Evolutionary conservation across 371 early-diverging fungal genomes (phyloP).

Genomic region (Thermomucor indicae-seudaticae): DNA sequence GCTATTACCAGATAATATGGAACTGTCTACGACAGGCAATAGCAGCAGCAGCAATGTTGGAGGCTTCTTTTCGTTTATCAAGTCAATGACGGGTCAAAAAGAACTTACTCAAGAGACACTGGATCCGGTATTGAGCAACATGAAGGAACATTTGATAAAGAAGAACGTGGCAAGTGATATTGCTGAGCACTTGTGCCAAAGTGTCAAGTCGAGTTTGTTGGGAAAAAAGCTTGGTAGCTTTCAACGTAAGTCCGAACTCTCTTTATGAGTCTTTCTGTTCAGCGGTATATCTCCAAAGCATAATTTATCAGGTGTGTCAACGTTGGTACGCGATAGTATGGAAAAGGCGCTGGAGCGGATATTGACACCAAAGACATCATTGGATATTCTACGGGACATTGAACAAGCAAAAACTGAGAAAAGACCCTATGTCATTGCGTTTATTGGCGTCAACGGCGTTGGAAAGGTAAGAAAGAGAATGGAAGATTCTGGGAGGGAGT

Average conservation of each 20-base stretch:
- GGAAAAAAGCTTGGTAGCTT: constrained; percentile 80
- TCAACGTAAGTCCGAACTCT: constrained; percentile 50
- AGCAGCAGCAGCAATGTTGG: constrained; percentile 9
- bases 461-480: constrained; percentile 52
- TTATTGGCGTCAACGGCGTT: constrained; percentile 99
- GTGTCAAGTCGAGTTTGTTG: constrained; percentile 70
- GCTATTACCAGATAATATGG: constrained; percentile 9
- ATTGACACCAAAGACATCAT: constrained; percentile 88
- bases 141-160: constrained; percentile 87
- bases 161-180: constrained; percentile 96
- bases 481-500: not conserved
- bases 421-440: constrained; percentile 88
- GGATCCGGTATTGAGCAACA: constrained; percentile 68
- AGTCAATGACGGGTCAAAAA: constrained; percentile 62
- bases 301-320: constrained; percentile 43
- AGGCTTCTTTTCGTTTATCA: constrained; percentile 65
- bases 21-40: not conserved
- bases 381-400: constrained; percentile 95
- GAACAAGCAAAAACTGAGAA: constrained; percentile 62
- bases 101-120: constrained; percentile 64
- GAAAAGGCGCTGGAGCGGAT: constrained; percentile 80
- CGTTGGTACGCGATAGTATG: constrained; percentile 76
- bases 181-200: constrained; percentile 80
- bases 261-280: too few relatives aligned
- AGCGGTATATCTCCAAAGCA: not conserved